Conservation (phyloP, 2,329 filamentous ascomycete genomes). For the Piedraia hortae region DNA sequence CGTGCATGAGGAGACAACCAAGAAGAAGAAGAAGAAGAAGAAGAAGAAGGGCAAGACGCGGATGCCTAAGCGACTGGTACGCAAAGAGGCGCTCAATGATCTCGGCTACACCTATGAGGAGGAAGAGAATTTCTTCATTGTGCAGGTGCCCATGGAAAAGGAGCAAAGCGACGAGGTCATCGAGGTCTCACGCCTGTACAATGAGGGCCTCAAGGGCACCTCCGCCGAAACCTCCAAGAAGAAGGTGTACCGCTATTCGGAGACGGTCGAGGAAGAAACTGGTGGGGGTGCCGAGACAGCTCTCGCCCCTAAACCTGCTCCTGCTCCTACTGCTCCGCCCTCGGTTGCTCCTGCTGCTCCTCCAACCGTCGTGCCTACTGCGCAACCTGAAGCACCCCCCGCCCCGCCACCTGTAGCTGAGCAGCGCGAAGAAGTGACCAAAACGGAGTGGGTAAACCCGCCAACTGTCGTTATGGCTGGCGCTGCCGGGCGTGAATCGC, state of each 20-base stretch:
- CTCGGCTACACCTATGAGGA: conserved; percentile 67
- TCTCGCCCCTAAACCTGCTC: no score
- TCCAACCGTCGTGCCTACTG: no score
- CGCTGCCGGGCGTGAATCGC: conserved; percentile 4
- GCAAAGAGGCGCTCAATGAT: conserved; percentile 54
- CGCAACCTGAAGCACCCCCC: conserved; percentile 5
- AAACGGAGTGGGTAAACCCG: conserved; percentile 15
- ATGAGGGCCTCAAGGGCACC: conserved; percentile 18
- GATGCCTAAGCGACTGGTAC: conserved; percentile 56
- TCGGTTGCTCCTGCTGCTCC: no score
- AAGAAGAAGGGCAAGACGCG: conserved; percentile 57
- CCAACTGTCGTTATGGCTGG: conserved; percentile 9
- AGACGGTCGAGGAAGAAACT: no score
- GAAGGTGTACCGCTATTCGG: conserved; percentile 13
- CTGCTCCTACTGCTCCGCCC: no score
- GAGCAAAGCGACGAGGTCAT: conserved; percentile 81
- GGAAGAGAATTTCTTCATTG: conserved; percentile 60
- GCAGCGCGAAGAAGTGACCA: conserved; percentile 11
- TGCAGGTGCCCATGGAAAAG: conserved; percentile 63
- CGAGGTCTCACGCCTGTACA: conserved; percentile 50
- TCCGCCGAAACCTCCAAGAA: conserved; percentile 13
- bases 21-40: conserved; percentile 4
- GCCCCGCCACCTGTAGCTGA: conserved; percentile 6
- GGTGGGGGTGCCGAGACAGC: no score
- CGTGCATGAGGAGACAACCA: conserved; percentile 3